Conservation (phyloP, 139 green algal species). For the Chlamydomonas sp. region DNA sequence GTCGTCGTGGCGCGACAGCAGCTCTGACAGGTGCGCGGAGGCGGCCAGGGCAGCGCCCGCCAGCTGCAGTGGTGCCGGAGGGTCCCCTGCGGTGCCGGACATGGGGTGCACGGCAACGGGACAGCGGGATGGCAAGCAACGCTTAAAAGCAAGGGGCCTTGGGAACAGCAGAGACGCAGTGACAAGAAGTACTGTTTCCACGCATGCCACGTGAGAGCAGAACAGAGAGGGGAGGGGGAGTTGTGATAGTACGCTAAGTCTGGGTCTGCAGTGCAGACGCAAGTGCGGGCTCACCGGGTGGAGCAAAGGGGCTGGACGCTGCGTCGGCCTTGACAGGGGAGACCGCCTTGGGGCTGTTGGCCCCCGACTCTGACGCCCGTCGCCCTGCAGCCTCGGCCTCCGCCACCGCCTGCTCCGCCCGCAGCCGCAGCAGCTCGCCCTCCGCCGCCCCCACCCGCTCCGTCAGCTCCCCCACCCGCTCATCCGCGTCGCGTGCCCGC, state of each 20-base stretch:
- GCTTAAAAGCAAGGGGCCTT: too few relatives aligned
- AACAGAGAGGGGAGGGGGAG: too few relatives aligned
- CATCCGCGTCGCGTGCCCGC: background rate
- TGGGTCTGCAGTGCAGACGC: too few relatives aligned
- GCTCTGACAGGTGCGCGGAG: slow-evolving; percentile 1
- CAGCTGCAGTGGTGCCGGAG: background rate
- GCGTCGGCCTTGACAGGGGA: background rate
- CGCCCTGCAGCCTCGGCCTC: background rate
- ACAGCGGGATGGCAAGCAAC: too few relatives aligned
- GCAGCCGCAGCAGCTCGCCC: background rate
- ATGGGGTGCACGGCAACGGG: background rate
- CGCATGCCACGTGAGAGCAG: too few relatives aligned
- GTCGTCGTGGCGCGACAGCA: slow-evolving; percentile 4
- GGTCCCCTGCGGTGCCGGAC: too few relatives aligned
- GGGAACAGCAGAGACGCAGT: too few relatives aligned
- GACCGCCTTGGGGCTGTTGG: too few relatives aligned
- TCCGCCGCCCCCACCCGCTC: background rate
- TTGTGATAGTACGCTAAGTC: too few relatives aligned
- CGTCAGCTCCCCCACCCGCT: background rate
- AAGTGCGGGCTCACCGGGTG: too few relatives aligned
- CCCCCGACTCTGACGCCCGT: background rate
- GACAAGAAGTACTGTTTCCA: too few relatives aligned
- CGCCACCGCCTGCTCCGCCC: background rate
- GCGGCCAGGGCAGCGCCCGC: background rate
- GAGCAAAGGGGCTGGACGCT: too few relatives aligned